A percentile compares a stretch with the other conserved stretches of the same genome.
These are phyloP conservation scores for Paracamarosporium sp. DNA, from an alignment of 2,329 filamentous ascomycete genomes.

Conservation along the genomic window DNA sequence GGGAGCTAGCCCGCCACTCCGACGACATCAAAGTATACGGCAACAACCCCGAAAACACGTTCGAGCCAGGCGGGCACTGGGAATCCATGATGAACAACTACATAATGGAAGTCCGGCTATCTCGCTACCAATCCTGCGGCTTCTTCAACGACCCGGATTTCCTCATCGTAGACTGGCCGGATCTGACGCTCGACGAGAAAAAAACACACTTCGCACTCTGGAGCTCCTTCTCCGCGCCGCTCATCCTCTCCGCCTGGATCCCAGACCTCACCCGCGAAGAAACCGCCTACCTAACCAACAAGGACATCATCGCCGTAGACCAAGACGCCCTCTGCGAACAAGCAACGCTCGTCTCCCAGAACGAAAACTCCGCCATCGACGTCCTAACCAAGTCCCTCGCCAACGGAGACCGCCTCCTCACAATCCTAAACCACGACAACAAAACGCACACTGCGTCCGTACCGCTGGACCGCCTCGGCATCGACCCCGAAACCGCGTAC, in stretches of 20 bases:
- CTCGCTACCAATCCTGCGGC: slow-evolving; percentile 48
- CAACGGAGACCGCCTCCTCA: slow-evolving; percentile 57
- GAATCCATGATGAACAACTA: slow-evolving; percentile 59
- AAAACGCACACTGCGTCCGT: slow-evolving; percentile 37
- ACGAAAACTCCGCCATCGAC: slow-evolving; percentile 52
- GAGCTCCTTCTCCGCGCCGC: slow-evolving; percentile 44
- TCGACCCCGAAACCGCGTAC: slow-evolving; percentile 39
- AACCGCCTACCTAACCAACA: slow-evolving; percentile 38
- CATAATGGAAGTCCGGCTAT: slow-evolving; percentile 50
- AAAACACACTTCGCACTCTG: slow-evolving; percentile 47
- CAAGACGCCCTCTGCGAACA: slow-evolving; percentile 54
- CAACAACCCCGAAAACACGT: slow-evolving; percentile 29
- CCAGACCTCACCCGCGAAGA: slow-evolving; percentile 43
- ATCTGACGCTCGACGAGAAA: slow-evolving; percentile 44
- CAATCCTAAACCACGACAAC: slow-evolving; percentile 54
- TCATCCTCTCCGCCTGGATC: slow-evolving; percentile 51
- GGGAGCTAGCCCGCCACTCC: slow-evolving; percentile 55
- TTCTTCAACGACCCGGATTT: slow-evolving; percentile 52
- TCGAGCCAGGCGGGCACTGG: slow-evolving; percentile 51
- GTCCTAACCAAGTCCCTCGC: slow-evolving; percentile 55
- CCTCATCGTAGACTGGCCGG: slow-evolving; percentile 46
- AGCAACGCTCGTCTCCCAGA: slow-evolving; percentile 56
- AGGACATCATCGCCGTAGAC: slow-evolving; percentile 51
- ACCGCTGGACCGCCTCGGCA: slow-evolving; percentile 46
- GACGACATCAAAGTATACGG: slow-evolving; percentile 52